Conservation (phyloP, 1,139 yeast genomes). For the Candida sp. region DNA sequence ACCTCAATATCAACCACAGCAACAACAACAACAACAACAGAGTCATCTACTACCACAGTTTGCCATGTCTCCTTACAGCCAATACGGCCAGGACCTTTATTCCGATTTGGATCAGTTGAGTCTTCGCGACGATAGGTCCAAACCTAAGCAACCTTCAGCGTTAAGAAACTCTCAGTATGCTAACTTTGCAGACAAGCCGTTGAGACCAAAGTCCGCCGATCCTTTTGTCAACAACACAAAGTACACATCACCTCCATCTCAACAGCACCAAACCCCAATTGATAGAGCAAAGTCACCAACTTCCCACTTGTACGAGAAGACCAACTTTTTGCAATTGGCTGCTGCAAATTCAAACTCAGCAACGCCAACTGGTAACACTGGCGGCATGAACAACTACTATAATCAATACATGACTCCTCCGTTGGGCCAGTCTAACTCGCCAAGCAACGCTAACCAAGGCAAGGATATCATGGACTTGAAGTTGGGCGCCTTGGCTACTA, state of each 20-base stretch:
- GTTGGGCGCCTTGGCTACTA: conserved; percentile 66
- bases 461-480: conserved; percentile 47
- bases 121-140: conserved; percentile 21
- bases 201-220: conserved; percentile 50
- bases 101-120: conserved; percentile 35
- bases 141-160: conserved; percentile 26
- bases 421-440: neutral
- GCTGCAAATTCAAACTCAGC: too few relatives aligned
- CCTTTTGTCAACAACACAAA: conserved; percentile 24
- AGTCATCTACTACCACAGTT: conserved; percentile 6
- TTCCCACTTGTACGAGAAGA: conserved; percentile 48
- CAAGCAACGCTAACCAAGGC: neutral
- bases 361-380: conserved; percentile 9
- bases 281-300: conserved; percentile 50
- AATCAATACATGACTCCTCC: conserved; percentile 5
- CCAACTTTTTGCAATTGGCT: conserved; percentile 49
- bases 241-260: conserved; percentile 17
- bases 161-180: conserved; percentile 27
- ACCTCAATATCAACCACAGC: too few relatives aligned
- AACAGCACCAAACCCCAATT: conserved; percentile 18
- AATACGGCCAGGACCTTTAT: conserved; percentile 22
- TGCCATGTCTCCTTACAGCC: conserved; percentile 10
- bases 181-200: conserved; percentile 31
- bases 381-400: conserved; percentile 17
- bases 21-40: conserved; percentile 16